Conservation (phyloP, 106 monocot species). For the Allium fistulosum region DNA sequence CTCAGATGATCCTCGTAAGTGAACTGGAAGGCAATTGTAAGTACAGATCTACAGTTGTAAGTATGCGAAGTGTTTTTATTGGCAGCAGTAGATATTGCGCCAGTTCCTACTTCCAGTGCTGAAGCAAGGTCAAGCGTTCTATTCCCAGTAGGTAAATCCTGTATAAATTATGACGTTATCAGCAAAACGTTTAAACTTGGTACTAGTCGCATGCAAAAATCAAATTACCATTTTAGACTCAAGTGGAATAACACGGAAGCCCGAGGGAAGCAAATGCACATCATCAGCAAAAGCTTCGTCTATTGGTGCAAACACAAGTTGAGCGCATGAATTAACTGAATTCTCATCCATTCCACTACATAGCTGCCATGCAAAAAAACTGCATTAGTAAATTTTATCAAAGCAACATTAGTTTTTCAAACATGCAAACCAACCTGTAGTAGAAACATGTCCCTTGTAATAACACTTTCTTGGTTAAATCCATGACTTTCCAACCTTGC, state of each 20-base stretch:
- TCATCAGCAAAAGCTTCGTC: slow-evolving; percentile 93
- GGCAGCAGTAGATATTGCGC: slow-evolving; percentile 13
- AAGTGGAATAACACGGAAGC: slow-evolving; percentile 84
- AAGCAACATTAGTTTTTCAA: neutral
- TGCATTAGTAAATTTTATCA: neutral
- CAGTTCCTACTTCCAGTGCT: slow-evolving; percentile 62
- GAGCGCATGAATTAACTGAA: slow-evolving; percentile 60
- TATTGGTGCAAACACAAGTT: slow-evolving; percentile 93
- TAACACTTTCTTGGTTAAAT: slow-evolving; percentile 48
- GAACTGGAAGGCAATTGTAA: slow-evolving; percentile 91
- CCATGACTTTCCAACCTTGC: slow-evolving; percentile 79
- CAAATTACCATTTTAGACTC: slow-evolving; percentile 55
- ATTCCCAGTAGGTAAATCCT: slow-evolving; percentile 45
- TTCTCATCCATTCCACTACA: slow-evolving; percentile 86
- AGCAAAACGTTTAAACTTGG: neutral
- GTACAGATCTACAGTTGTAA: slow-evolving; percentile 53
- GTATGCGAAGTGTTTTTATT: slow-evolving; percentile 13
- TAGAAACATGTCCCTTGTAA: slow-evolving; percentile 66
- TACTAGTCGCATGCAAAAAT: neutral
- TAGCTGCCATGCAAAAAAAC: slow-evolving; percentile 26
- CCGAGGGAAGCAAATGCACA: slow-evolving; percentile 69
- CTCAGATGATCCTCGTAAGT: slow-evolving; percentile 63
- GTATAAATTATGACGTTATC: neutral
- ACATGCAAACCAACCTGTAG: slow-evolving; percentile 46
- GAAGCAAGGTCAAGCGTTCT: slow-evolving; percentile 84